Evolutionary conservation across 83 land plant genomes (phyloP), one percentile per base, ranked within the genome.

Genomic region (Diphasiastrum complanatum): DNA sequence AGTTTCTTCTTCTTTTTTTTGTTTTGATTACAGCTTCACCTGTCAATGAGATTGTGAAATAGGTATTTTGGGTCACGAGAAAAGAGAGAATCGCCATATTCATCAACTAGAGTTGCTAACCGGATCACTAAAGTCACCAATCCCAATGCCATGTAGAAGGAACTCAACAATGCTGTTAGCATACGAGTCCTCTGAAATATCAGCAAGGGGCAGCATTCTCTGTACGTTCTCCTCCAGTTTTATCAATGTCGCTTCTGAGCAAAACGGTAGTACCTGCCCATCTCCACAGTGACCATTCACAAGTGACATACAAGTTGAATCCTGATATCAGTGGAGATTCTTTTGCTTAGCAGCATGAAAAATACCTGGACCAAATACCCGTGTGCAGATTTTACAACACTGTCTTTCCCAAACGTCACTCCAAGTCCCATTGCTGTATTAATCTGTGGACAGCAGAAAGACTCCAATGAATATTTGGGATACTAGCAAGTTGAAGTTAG

Each of bases 351-450:
- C 20, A 10, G 18, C 10, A 6, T 22, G 3, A 64, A n/a, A 24
- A 20, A 23, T 46, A 75, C 78, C 76, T 75, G 78, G 46, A 75
- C 75, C 36, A 75, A 48, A 40, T 63, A 75, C 43, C 78, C 78
- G 40, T 66, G 69, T 26, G 78, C 78, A 64, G 66, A 63, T 50
- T 58, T 46, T 12, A 75, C 69, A 12, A 34, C 38, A 25, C 51
- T 38, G 12, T 70, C 57, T 46, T 43, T 70, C 37, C 43, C 54
- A 35, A 71, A 57, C 25, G 38, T 51, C 22, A 75, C 70, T 29
- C 78, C 78, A 34, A 75, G 29, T 48, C 75, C 78, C 37, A 75
- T 27, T 29, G 78, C 78, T 36, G 65, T 49, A 49, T 75, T 75
- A 55, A 70, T 50, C 78, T 75, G 61, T 23, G n/a, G 14, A 33